A percentile compares a stretch with the other conserved stretches of the same genome.
Evolutionary conservation across 495 filamentous ascomycete species (phyloP).

Genomic region (Elasticomyces elasticus): DNA sequence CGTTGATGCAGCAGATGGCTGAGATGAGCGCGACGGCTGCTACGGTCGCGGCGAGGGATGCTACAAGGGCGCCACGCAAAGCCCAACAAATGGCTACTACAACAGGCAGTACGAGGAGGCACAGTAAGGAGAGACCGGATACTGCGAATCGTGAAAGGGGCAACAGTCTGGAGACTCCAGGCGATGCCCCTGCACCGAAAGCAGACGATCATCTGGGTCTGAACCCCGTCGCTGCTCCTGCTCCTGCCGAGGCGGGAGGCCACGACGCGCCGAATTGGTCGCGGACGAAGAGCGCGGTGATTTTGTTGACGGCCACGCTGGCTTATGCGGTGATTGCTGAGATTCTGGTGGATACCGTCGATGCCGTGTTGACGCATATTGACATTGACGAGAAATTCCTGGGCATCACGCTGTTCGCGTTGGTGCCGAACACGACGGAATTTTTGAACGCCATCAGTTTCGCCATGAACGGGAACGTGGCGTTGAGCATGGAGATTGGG

Average conservation of each 20-base stretch:
- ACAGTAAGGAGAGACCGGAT: too few relatives aligned
- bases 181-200: constrained; percentile 23
- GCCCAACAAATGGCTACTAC: constrained; percentile 28
- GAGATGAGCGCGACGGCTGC: constrained; percentile 90
- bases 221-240: neutral
- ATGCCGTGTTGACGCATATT: constrained; percentile 79
- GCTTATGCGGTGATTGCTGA: constrained; percentile 94
- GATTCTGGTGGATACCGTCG: constrained; percentile 92
- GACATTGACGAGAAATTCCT: constrained; percentile 97
- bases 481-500: constrained; percentile 96
- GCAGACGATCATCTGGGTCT: neutral
- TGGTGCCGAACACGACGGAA: constrained; percentile 97
- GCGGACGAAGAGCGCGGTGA: constrained; percentile 74
- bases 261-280: constrained; percentile 99
- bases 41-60: constrained; percentile 76
- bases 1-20: constrained; percentile 69
- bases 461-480: constrained; percentile 99
- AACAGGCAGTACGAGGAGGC: neutral
- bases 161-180: neutral
- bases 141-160: too few relatives aligned
- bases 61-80: constrained; percentile 44
- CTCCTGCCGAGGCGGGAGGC: constrained; percentile 40
- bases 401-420: constrained; percentile 90
- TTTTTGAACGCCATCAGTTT: constrained; percentile 99
- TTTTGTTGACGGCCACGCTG: constrained; percentile 80